These are phyloP conservation scores for Pseudogymnoascus sp. DNA, from an alignment of 2,329 filamentous ascomycete genomes.

Conservation along the genomic window DNA sequence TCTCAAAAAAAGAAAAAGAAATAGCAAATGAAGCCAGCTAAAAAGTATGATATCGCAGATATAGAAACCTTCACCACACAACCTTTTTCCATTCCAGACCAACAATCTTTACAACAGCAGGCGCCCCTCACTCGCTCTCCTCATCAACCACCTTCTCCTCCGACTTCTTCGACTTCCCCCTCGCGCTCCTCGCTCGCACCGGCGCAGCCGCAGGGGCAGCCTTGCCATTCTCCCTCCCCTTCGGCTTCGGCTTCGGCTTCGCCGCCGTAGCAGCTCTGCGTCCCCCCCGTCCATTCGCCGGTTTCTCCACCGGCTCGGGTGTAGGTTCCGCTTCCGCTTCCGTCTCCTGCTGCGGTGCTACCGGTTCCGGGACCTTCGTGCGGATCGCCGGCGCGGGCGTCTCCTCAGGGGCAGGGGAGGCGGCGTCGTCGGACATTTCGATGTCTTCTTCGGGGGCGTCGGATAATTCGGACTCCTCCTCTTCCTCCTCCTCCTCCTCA, in stretches of 20 bases:
- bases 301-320: neutral
- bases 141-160: neutral
- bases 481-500: slow-evolving; percentile 35
- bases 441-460: slow-evolving; percentile 22
- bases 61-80: neutral
- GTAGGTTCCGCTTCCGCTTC: neutral
- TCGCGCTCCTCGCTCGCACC: neutral
- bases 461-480: slow-evolving; percentile 26
- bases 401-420: neutral
- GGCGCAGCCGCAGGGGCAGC: neutral
- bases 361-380: neutral
- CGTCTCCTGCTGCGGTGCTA: neutral
- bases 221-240: neutral
- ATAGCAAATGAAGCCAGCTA: neutral
- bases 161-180: neutral
- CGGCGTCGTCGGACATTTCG: slow-evolving; percentile 16
- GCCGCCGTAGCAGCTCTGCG: neutral
- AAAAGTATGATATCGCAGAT: neutral
- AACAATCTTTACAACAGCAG: no score
- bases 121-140: neutral
- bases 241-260: neutral
- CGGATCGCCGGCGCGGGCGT: neutral
- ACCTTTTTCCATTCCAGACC: no score
- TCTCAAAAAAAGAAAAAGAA: neutral
- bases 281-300: neutral